Evolutionary conservation across 352 stramenopile genomes (phyloP), one percentile per base, ranked within the genome.

Genomic region (Globisporangium acanthophoron): DNA sequence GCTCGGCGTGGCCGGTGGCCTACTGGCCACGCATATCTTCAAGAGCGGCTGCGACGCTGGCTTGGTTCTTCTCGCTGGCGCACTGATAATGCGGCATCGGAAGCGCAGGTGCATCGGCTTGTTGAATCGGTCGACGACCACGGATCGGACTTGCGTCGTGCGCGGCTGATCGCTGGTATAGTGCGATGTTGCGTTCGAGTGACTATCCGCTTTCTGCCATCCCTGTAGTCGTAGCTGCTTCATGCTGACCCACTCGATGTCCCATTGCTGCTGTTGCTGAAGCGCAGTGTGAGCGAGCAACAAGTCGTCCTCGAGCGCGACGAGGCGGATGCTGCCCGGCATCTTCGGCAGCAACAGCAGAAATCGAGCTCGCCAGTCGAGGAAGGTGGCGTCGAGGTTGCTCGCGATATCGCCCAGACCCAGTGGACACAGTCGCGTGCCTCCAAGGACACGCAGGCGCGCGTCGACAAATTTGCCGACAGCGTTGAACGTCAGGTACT

Each of bases 401-500:
- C 86, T 74, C 43, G 96, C 85, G 58, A 98, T 90, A 67, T 99
- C 94, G 8, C 95, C 96, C n/a, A 98, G 67, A 12, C 92, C 94
- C 16, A 96, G 61, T 0, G 69, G 31, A 18, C 73, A 73, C 3
- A 98, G 64, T 8, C 84, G 67, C 3, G 67, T 68, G 1, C 59
- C 95, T n/a, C 95, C 93, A 16, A 96, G 67, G 35, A 80, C 71
- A 18, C 86, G 77, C 15, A 99, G 63, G 8, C 80, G 66, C 31
- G 66, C 51, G 69, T 99, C 79, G n/a, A 96, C 77, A 27, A 89
- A 90, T 57, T 96, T 97, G 9, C 83, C 91, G 77, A 97, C 96
- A 16, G 83, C 77, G 70, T 98, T 98, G 76, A 90, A 99, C 47
- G 98, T 89, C 50, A 97, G 81, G 62, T 98, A 98, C 61, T 96